Evolutionary conservation across 2,329 filamentous ascomycete genomes (phyloP), one percentile per base, ranked within the genome.

Genomic region (Pseudogymnoascus sp.): DNA sequence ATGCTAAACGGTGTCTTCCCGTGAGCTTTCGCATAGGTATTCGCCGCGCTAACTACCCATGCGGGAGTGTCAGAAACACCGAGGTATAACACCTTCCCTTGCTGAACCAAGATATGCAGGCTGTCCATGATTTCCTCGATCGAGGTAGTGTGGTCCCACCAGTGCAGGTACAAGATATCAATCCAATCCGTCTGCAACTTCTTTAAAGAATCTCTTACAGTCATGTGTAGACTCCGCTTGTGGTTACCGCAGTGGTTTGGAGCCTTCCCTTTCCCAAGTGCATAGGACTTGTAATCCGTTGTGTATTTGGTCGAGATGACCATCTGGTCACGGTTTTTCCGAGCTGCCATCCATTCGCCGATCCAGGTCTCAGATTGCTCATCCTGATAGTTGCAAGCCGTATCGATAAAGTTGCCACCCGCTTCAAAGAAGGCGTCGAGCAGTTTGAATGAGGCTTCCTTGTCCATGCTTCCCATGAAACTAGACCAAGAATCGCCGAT

Each of bases 231-330:
- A 64, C 80, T 84, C 75, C 89, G 90, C 39, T 82, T 76, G 19
- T 82, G 80, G 69, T 88, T 88, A 1, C 86, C 86, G 22, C 74
- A 75, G 64, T 72, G 80, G 69, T 85, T 86, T 66, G 78, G 78
- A 69, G 76, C 76, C 63, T 83, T 77, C n/a, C 77, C 73, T 11
- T 73, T 72, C 14, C 75, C 72, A n/a, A 35, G 33, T 1, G 70
- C 42, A 1, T 78, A 77, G 14, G 75, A 67, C 25, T 75, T 75
- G 72, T 80, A 88, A 69, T 82, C 82, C 23, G 82, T 86, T 0
- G 84, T 84, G 71, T 80, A 89, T 71, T 91, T 90, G 62, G 87
- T 90, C 0, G 87, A 86, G 62, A 90, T 78, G n/a, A 90, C 86
- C 73, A 91, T 83, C 70, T 88, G 78, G 67, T 89, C 86, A 25